Evolutionary conservation across 495 filamentous ascomycete genomes (phyloP).

Genomic region (Cetradonia linearis): DNA sequence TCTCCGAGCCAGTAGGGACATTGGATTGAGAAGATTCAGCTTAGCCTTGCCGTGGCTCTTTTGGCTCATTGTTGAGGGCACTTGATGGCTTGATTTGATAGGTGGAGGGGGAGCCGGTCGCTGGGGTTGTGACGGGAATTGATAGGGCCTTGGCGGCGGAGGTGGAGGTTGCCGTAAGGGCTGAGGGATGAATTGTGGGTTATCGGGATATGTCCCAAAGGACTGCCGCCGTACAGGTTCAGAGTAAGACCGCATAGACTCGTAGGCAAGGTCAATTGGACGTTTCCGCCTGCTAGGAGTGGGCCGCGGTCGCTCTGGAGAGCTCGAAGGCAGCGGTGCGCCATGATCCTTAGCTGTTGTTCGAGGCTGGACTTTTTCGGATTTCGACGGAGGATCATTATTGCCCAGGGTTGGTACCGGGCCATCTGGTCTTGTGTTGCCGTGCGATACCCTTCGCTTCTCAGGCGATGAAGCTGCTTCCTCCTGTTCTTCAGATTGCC

Average conservation of each 20-base stretch:
- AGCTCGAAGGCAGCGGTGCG: neutral
- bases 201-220: neutral
- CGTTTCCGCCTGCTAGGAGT: slow-evolving; percentile 13
- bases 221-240: slow-evolving; percentile 13
- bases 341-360: neutral
- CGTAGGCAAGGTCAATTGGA: slow-evolving; percentile 17
- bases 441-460: neutral
- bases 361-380: neutral
- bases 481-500: neutral
- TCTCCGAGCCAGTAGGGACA: slow-evolving; percentile 50
- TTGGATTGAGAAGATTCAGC: slow-evolving; percentile 59
- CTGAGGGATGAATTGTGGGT: slow-evolving; percentile 10
- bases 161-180: slow-evolving; percentile 17
- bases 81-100: slow-evolving; percentile 1
- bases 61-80: slow-evolving; percentile 8
- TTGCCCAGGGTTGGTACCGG: neutral
- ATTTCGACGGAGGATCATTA: neutral
- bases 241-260: slow-evolving; percentile 20
- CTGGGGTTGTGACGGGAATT: slow-evolving; percentile 5
- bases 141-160: slow-evolving; percentile 13
- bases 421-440: neutral
- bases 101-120: slow-evolving; percentile 18
- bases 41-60: slow-evolving; percentile 42
- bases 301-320: neutral
- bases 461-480: neutral